Conservation (phyloP, 2,329 filamentous ascomycete species). For the Fusarium albosuccineum region DNA sequence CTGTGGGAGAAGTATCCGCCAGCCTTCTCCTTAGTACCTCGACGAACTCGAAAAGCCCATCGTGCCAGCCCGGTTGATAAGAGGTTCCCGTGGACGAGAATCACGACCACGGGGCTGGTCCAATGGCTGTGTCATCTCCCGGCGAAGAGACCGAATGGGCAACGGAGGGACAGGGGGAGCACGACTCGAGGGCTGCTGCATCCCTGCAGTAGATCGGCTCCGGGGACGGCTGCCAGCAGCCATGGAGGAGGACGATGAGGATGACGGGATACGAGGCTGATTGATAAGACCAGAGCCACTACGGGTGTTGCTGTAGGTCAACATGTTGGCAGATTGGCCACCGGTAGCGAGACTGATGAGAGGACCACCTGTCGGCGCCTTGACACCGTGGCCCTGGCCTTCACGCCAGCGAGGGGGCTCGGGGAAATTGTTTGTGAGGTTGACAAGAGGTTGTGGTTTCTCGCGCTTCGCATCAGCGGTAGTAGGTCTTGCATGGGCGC, state of each 20-base stretch:
- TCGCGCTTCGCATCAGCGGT: slow-evolving; percentile 46
- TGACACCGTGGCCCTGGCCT: slow-evolving; percentile 64
- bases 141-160: slow-evolving; percentile 46
- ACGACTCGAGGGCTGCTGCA: slow-evolving; percentile 30
- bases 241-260: slow-evolving; percentile 33
- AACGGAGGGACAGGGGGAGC: slow-evolving; percentile 45
- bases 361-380: slow-evolving; percentile 55
- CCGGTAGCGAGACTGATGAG: slow-evolving; percentile 62
- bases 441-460: slow-evolving; percentile 72
- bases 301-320: slow-evolving; percentile 13
- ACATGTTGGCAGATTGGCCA: slow-evolving; percentile 29
- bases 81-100: slow-evolving; percentile 46
- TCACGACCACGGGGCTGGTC: slow-evolving; percentile 44
- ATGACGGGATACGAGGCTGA: slow-evolving; percentile 27
- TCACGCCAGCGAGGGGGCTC: slow-evolving; percentile 72
- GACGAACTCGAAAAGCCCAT: slow-evolving; percentile 28
- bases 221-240: slow-evolving; percentile 33
- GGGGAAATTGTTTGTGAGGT: slow-evolving; percentile 71
- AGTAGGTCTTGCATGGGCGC: slow-evolving; percentile 36
- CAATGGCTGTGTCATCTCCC: slow-evolving; percentile 41
- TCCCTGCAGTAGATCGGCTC: slow-evolving; percentile 45
- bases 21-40: slow-evolving; percentile 24
- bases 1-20: neutral
- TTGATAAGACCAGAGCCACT: slow-evolving; percentile 37
- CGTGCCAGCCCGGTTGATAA: slow-evolving; percentile 50